Percentiles rank a stretch among this genome's conserved stretches.
Evolutionary conservation across 208 protist species (phyloP).

Genomic region (Trichomonas tenax): DNA sequence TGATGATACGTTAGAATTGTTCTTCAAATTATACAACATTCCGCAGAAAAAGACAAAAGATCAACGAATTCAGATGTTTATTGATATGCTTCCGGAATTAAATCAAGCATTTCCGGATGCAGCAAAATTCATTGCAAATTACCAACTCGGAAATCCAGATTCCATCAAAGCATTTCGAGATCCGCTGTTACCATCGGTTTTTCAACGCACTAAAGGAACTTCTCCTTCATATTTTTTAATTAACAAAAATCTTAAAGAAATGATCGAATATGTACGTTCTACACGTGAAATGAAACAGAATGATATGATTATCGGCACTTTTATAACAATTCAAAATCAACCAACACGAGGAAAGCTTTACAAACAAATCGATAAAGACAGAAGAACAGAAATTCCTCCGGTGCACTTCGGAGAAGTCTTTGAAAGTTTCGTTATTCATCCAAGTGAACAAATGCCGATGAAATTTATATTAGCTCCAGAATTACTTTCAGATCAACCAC

Average conservation of each 20-base stretch:
- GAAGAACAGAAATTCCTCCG: not conserved
- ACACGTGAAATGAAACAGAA: not conserved
- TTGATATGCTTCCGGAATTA: not conserved
- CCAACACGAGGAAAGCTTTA: not conserved
- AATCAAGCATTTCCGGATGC: not conserved
- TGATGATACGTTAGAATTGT: not conserved
- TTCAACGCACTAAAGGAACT: not conserved
- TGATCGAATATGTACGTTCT: not conserved
- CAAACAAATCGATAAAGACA: not conserved
- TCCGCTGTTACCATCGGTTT: not conserved
- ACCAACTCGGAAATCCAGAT: not conserved
- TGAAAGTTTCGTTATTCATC: not conserved
- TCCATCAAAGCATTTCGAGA: not conserved
- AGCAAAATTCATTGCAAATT: not conserved
- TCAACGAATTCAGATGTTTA: not conserved
- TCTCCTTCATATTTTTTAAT: not conserved
- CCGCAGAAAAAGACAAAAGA: not conserved
- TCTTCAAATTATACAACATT: not conserved
- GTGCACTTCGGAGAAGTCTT: not conserved
- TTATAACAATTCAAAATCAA: not conserved
- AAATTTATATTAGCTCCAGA: not conserved
- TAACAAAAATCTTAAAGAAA: not conserved
- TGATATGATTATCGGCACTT: not conserved
- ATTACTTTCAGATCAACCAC: not conserved
- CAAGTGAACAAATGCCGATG: not conserved